These are phyloP conservation scores for Rhodamnia argentea DNA, from an alignment of 345 rosid genomes.

Conservation along the genomic window DNA sequence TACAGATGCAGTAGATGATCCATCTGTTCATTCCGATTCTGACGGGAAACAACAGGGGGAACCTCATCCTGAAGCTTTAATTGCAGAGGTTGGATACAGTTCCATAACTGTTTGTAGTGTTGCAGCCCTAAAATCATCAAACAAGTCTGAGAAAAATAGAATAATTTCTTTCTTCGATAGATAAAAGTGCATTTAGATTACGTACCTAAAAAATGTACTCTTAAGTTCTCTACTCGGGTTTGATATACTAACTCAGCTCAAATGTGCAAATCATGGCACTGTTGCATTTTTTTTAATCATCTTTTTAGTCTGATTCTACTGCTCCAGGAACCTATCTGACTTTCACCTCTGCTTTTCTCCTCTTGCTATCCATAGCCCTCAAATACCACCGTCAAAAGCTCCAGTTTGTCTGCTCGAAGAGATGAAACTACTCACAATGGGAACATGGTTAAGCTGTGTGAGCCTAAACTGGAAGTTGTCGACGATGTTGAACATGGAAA, in stretches of 20 bases:
- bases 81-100: neutral
- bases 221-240: neutral
- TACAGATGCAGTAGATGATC: neutral
- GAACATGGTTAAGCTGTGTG: conserved; percentile 4
- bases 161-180: neutral
- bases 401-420: neutral
- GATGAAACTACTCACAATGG: conserved; percentile 6
- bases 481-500: conserved; percentile 4
- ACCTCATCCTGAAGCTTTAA: neutral
- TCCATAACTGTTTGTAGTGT: neutral
- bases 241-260: neutral
- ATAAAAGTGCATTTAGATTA: neutral
- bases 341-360: neutral
- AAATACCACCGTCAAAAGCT: neutral
- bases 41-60: neutral
- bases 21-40: neutral
- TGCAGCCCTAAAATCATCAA: neutral
- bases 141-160: neutral
- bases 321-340: neutral
- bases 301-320: neutral
- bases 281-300: neutral
- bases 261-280: neutral
- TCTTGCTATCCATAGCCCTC: conserved; percentile 14
- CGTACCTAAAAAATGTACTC: neutral
- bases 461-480: conserved; percentile 6